phyloP scores from a whole-genome alignment of 768 basidiomycete species.

The Amanita pseudoporphyria region DNA sequence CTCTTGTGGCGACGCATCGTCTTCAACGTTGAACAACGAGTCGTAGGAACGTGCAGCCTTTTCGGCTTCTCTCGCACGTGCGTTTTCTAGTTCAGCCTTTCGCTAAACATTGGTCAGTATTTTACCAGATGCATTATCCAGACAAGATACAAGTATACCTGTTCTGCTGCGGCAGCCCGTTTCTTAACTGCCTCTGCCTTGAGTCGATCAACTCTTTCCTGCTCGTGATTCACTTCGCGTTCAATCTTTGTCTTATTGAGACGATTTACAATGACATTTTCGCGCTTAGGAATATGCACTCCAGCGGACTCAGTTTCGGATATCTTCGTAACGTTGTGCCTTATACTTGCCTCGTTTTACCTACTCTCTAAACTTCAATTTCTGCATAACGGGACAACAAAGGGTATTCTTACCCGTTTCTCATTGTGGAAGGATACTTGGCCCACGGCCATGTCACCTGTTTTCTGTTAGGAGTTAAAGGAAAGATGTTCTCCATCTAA shows the following conservation, averaged over 20 bases:
- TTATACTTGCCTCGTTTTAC: constrained; percentile 62
- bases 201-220: constrained; percentile 72
- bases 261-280: constrained; percentile 86
- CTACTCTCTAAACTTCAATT: constrained; percentile 22
- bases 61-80: constrained; percentile 69
- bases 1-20: constrained; percentile 40
- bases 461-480: constrained; percentile 52
- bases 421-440: constrained; percentile 93
- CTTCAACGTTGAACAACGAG: constrained; percentile 58
- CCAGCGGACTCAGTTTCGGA: neutral
- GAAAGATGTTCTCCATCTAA: neutral
- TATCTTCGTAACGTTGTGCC: neutral
- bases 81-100: constrained; percentile 70
- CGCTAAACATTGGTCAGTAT: constrained; percentile 34
- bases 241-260: constrained; percentile 90
- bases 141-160: constrained; percentile 41
- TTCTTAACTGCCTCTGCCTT: constrained; percentile 65
- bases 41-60: constrained; percentile 88
- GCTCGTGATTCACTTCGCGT: constrained; percentile 81
- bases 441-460: constrained; percentile 95
- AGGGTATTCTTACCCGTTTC: constrained; percentile 47
- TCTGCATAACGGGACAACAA: neutral
- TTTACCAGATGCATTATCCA: neutral
- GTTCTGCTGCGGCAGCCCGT: constrained; percentile 52
- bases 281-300: constrained; percentile 75